These are phyloP conservation scores for Gossypium arboreum DNA, from an alignment of 345 rosid species.

Conservation along the genomic window DNA sequence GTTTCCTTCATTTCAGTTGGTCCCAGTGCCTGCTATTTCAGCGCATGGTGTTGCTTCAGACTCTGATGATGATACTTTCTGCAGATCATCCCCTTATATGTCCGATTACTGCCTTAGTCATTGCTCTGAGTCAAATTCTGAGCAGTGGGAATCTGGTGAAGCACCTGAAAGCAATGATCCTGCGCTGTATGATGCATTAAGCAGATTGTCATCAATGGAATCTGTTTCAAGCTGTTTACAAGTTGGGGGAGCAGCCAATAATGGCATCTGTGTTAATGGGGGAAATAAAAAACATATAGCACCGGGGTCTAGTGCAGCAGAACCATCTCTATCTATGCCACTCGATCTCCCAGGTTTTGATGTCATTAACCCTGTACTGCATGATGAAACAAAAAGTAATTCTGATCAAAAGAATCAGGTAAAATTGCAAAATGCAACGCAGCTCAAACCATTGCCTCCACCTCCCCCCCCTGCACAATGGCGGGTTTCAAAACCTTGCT, in stretches of 20 bases:
- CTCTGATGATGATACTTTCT: constrained; percentile 84
- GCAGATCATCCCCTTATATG: constrained; percentile 67
- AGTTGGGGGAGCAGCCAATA: constrained; percentile 19
- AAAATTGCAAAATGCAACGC: constrained; percentile 31
- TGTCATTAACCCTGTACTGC: constrained; percentile 31
- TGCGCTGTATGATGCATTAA: constrained; percentile 41
- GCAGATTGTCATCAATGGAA: constrained; percentile 35
- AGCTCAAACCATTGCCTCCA: constrained; percentile 55
- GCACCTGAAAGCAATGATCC: constrained; percentile 44
- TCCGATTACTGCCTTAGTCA: constrained; percentile 65
- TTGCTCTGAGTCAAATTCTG: constrained; percentile 66
- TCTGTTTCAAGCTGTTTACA: constrained; percentile 37
- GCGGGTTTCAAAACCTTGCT: constrained; percentile 40
- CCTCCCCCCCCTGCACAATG: constrained; percentile 78
- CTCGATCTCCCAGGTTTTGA: constrained; percentile 61
- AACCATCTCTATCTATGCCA: constrained; percentile 27
- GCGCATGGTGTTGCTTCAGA: constrained; percentile 37
- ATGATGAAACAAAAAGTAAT: constrained; percentile 23
- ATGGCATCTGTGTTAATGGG: constrained; percentile 16
- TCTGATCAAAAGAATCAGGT: constrained; percentile 18
- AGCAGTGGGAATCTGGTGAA: constrained; percentile 76
- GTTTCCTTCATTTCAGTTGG: constrained; percentile 86
- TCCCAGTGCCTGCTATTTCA: constrained; percentile 52
- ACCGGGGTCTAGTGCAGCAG: constrained; percentile 40
- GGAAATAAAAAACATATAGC: constrained; percentile 17